Percentiles rank a stretch among this genome's conserved stretches.
These are phyloP conservation scores for Ogataea pini DNA, from an alignment of 805 yeast species.

Conservation along the genomic window DNA sequence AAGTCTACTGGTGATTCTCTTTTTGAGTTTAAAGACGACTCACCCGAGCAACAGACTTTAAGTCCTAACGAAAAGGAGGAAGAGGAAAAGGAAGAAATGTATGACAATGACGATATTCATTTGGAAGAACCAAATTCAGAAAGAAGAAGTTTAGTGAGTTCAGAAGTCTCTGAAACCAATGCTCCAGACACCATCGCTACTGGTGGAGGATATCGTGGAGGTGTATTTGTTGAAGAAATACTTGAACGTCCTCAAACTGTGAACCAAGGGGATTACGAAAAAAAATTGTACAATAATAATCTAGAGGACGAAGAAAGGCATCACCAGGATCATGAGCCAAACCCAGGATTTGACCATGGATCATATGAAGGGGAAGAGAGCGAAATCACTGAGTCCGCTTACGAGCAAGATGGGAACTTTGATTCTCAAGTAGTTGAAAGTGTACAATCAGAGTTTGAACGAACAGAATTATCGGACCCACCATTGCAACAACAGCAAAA, in stretches of 20 bases:
- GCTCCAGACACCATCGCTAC: conserved; percentile 4
- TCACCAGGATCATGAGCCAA: background rate
- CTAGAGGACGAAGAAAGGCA: conserved; percentile 2
- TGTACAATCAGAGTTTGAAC: background rate
- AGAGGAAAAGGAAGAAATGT: background rate
- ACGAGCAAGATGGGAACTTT: background rate
- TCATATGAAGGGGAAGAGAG: background rate
- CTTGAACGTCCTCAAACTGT: background rate
- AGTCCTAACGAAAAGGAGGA: background rate
- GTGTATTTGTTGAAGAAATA: conserved; percentile 2
- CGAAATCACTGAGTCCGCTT: background rate
- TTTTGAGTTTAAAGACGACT: conserved; percentile 5
- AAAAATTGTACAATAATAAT: conserved; percentile 5
- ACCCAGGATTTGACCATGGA: background rate
- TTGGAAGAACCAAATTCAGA: background rate
- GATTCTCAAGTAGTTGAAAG: background rate
- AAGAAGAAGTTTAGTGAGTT: background rate
- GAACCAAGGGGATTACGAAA: conserved; percentile 1
- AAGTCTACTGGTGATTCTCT: conserved; percentile 13
- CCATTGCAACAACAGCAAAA: background rate
- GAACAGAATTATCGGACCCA: background rate
- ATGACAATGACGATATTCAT: background rate
- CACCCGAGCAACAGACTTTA: background rate
- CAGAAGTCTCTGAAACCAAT: conserved; percentile 3
- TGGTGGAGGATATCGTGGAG: conserved; percentile 5